Base-by-base conservation (phyloP, 306 rosid genomes). In the Cicer chorassanicum region DNA sequence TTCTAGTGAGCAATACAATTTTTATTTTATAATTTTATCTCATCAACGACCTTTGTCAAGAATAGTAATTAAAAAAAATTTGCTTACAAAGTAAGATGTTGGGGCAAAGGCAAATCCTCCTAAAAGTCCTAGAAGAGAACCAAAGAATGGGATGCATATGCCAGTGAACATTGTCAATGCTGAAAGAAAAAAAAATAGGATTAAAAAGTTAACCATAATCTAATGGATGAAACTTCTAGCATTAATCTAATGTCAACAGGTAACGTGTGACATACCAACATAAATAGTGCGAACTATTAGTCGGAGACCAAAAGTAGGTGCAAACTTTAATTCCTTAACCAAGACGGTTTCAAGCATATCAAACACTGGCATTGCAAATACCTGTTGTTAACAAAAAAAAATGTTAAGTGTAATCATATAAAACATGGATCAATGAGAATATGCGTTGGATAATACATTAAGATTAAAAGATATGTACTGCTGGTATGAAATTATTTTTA, bases 51-150 rank as follows among this genome's bases (percentile, higher is more conserved):
- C 29, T 21, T 21, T 29, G 5, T 29, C 0, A 29, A 29, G 5
- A 29, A 29, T 29, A 29, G 36, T 29, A 29, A 29, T 29, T 29
- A 29, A 29, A 29, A 29, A 24, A 29, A 29, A 29, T 3, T 29
- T 75, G 4, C 81, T 91, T 85, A 93, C 98, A 6, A 67, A 93
- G 79, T 85, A 93, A 6, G 89, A 67, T 15, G 97, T 84, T 19
- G 98, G 98, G 65, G 97, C 96, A 68, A 91, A 88, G 36, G 92
- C 98, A 57, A 93, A 87, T 42, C 98, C 98, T 59, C 97, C 98
- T 8, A 93, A 85, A 70, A 93, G 87, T 73, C 98, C 98, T 29
- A 93, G 96, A 67, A 93, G 92, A 13, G 92, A 85, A 14, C 97
- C 88, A 9, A 93, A 93, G 90, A 93, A 93, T 0, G 98, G 98